These are phyloP conservation scores for Gastrolobium villosum DNA, from an alignment of 306 rosid species.

Conservation along the genomic window DNA sequence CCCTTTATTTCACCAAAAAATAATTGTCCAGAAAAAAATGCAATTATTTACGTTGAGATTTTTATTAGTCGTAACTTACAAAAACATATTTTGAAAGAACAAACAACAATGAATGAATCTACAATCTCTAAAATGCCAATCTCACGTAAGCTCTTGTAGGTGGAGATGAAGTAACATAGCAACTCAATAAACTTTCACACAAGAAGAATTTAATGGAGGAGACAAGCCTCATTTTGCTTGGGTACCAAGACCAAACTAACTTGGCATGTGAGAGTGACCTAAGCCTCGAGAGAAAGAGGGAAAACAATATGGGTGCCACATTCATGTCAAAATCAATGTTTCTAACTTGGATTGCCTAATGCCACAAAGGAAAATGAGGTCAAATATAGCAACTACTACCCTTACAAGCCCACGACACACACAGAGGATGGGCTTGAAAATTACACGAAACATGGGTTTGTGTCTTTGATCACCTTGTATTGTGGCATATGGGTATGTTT, in stretches of 20 bases:
- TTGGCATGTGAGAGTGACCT: conserved; percentile 36
- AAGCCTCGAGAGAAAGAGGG: neutral
- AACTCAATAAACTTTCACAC: neutral
- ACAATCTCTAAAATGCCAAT: neutral
- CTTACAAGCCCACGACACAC: neutral
- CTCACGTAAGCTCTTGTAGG: neutral
- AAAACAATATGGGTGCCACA: neutral
- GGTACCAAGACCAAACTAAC: neutral
- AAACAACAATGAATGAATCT: neutral
- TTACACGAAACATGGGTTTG: conserved; percentile 46
- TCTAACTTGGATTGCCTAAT: conserved; percentile 20
- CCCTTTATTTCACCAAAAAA: too few species aligned
- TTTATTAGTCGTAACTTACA: too few species aligned
- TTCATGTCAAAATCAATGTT: conserved; percentile 5
- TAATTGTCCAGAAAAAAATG: too few species aligned
- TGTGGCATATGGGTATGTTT: conserved; percentile 36
- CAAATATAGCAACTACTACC: conserved; percentile 33
- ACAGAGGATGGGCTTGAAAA: conserved; percentile 47
- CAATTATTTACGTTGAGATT: too few species aligned
- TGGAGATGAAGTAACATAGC: conserved; percentile 1
- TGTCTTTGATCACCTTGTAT: conserved; percentile 39
- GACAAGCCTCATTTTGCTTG: neutral
- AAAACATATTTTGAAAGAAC: neutral
- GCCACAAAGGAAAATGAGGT: conserved; percentile 24
- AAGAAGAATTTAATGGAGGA: neutral